Evolutionary conservation across 305 asterid species (phyloP), one percentile per base, ranked within the genome.

Genomic region (Solanum chacoense): DNA sequence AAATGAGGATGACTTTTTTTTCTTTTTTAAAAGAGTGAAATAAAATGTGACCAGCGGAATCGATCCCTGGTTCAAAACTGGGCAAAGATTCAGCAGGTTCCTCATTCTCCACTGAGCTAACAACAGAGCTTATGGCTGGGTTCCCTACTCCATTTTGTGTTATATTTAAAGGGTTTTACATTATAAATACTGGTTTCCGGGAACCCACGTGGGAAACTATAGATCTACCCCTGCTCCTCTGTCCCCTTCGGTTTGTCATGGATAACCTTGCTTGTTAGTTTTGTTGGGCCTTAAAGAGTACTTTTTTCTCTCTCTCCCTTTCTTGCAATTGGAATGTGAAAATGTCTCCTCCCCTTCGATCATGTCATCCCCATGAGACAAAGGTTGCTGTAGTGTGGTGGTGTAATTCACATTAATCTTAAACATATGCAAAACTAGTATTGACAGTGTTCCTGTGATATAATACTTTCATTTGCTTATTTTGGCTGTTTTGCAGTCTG

Each of bases 401-500:
- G 29, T 50, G 42, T 83, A 50, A 31, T 83, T 50, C 86, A 18
- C 35, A 83, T 20, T 83, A 67, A 36, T 34, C 20, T 5, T 20
- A 1, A 83, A 18, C 42, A 80, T 83, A 50, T 18, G 71, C 1
- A 3, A 35, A 81, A 42, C 16, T 80, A 14, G 8, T 45, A 83
- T 31, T 83, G 73, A 20, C 73, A 50, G 12, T 28, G 28, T 45
- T 79, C 65, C 65, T 38, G 35, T 79, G 35, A 37, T 38, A 37
- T 37, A 38, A 37, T 29, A 10, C 12, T 31, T 29, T 11, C 31
- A 18, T 83, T 50, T 87, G 69, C 88, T 37, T 90, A 34, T 75
- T 89, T 37, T 50, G 83, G 83, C 36, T 91, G 63, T 87, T 50
- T 89, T 92, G 88, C 94, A 96, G 98, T 95, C 91, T 85, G 99